These are phyloP conservation scores for Teunomyces tritomae DNA, from an alignment of 805 yeast species.

Conservation along the genomic window DNA sequence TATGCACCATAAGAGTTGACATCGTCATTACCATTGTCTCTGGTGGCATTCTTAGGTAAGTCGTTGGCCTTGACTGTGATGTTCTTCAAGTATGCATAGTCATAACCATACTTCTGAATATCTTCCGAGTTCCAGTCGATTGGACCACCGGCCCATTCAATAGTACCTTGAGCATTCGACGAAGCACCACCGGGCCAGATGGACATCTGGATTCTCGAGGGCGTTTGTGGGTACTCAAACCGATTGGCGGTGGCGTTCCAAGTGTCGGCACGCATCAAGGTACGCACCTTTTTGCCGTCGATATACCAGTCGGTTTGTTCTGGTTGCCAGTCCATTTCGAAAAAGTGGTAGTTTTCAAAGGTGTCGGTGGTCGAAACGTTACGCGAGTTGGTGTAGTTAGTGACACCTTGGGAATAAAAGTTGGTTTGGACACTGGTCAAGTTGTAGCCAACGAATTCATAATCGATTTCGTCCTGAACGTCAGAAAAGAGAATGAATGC, in stretches of 20 bases:
- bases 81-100: slow-evolving; percentile 61
- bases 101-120: slow-evolving; percentile 75
- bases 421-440: slow-evolving; percentile 69
- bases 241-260: slow-evolving; percentile 58
- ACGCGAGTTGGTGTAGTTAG: slow-evolving; percentile 61
- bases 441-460: slow-evolving; percentile 79
- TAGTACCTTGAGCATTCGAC: slow-evolving; percentile 57
- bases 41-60: slow-evolving; percentile 48
- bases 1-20: slow-evolving; percentile 54
- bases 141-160: slow-evolving; percentile 85
- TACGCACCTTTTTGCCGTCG: slow-evolving; percentile 68
- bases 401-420: slow-evolving; percentile 72
- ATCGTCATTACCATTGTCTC: slow-evolving; percentile 36
- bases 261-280: slow-evolving; percentile 58
- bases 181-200: slow-evolving; percentile 76
- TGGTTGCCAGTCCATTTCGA: slow-evolving; percentile 79
- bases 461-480: slow-evolving; percentile 88
- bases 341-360: slow-evolving; percentile 66
- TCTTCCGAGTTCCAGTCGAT: slow-evolving; percentile 82
- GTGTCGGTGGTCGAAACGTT: slow-evolving; percentile 50
- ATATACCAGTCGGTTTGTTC: slow-evolving; percentile 68
- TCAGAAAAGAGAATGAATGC: slow-evolving; percentile 80
- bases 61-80: slow-evolving; percentile 68
- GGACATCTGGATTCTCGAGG: slow-evolving; percentile 68
- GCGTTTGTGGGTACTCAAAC: slow-evolving; percentile 70